A percentile compares a stretch with the other conserved stretches of the same genome.
phyloP scores from a whole-genome alignment of 1,139 yeast genomes.

The Pneumocystis wakefieldiae region DNA sequence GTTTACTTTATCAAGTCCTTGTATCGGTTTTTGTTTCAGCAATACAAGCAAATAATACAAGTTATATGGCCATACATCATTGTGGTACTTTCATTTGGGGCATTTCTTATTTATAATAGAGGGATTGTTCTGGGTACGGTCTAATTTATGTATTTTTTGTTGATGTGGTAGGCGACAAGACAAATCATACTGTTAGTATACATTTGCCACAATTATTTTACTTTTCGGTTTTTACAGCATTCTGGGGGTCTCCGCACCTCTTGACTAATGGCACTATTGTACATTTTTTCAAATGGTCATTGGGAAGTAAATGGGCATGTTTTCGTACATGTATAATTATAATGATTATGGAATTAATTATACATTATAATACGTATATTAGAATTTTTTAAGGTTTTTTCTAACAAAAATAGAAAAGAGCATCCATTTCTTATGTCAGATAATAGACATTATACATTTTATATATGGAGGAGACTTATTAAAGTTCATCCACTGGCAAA shows the following conservation, averaged over 20 bases:
- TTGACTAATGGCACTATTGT: slow-evolving; percentile 29
- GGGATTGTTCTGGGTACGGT: slow-evolving; percentile 53
- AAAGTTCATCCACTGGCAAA: slow-evolving; percentile 30
- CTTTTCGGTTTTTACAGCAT: slow-evolving; percentile 45
- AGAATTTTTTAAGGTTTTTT: slow-evolving; percentile 23
- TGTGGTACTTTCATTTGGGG: slow-evolving; percentile 38
- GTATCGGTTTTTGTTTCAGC: background rate
- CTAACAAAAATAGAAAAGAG: slow-evolving; percentile 42
- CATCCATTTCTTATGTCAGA: slow-evolving; percentile 91
- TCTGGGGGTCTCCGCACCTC: slow-evolving; percentile 63
- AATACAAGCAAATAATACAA: slow-evolving; percentile 1
- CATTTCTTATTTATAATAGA: slow-evolving; percentile 48
- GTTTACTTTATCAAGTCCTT: background rate
- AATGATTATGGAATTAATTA: background rate
- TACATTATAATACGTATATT: slow-evolving; percentile 15
- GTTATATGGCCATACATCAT: slow-evolving; percentile 14
- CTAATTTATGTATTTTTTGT: background rate
- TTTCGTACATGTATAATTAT: background rate
- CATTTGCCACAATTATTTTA: slow-evolving; percentile 76
- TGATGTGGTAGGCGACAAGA: slow-evolving; percentile 52
- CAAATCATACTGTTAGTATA: slow-evolving; percentile 55
- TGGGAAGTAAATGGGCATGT: slow-evolving; percentile 1
- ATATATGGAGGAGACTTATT: slow-evolving; percentile 48
- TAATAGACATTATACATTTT: slow-evolving; percentile 84
- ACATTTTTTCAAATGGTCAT: slow-evolving; percentile 25